Evolutionary conservation across 2,329 filamentous ascomycete genomes (phyloP), one percentile per base, ranked within the genome.

Genomic region (Alternaria longipes): DNA sequence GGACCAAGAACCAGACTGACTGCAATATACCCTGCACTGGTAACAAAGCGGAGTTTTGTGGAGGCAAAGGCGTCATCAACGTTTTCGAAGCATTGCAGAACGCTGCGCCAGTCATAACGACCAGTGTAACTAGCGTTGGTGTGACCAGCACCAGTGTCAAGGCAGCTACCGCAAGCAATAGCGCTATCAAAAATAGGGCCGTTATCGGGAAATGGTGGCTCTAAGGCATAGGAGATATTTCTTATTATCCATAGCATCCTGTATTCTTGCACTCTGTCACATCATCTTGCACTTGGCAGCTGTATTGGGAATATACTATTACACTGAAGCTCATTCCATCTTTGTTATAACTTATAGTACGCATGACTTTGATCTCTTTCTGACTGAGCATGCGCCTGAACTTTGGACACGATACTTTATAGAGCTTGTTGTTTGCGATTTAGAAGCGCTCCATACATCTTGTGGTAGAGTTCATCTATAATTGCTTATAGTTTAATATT

Each of bases 1-100:
- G 49, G 58, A 50, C 66, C 12, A 64, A 52, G 24, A 62, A 69
- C 50, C 62, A 64, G 32, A 56, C 59, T n/a, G 46, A 50, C 28
- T 69, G 66, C 51, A 58, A 67, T 44, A 49, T 41, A 18, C 54
- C 62, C 5, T 69, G 62, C 26, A 60, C 59, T 18, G 66, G 66
- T 20, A 59, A 68, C 42, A 54, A 60, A 55, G 56, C 51, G n/a
- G 59, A 53, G 18, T 28, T 59, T 4, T 68, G 64, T 53, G 64
- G 66, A 59, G 64, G 66, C 16, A 53, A 61, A 3, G 49, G 57
- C 54, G 52, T 63, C 26, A 5, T 66, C 11, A 64, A 68, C 47
- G 49, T 66, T 24, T 66, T 66, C 58, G 26, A 54, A 47, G 60
- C 60, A 45, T 22, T 50, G 41, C 12, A 62, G 42, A 59, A 56